Percentiles rank a stretch among this genome's conserved stretches.
phyloP scores from a whole-genome alignment of 208 protist genomes.

The Naegleria lovaniensis region DNA sequence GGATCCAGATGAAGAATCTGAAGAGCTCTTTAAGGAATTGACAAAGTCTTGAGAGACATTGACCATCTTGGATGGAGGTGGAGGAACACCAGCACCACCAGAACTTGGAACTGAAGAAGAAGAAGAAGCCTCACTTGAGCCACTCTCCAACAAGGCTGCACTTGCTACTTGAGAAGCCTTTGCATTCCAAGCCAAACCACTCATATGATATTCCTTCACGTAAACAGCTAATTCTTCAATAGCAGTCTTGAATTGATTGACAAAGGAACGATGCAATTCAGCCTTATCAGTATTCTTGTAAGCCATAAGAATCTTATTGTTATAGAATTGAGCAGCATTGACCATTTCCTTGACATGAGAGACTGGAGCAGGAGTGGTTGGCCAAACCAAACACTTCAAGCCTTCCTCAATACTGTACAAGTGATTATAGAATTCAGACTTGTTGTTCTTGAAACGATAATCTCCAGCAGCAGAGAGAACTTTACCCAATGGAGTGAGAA shows the following conservation, averaged over 20 bases:
- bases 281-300: background rate
- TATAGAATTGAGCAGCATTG: conserved; percentile 27
- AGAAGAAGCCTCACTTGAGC: background rate
- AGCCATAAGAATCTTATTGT: conserved; percentile 12
- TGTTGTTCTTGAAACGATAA: background rate
- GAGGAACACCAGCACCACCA: background rate
- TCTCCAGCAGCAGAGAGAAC: background rate
- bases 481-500: background rate
- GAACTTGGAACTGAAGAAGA: background rate
- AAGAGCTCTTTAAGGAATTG: background rate
- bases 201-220: conserved; percentile 24
- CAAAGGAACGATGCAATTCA: background rate
- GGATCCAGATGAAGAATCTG: background rate
- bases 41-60: background rate
- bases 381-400: background rate
- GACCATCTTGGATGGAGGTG: background rate
- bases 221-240: conserved; percentile 16
- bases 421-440: conserved; percentile 11
- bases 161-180: background rate
- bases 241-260: background rate
- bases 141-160: background rate
- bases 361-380: background rate
- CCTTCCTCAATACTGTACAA: conserved; percentile 13
- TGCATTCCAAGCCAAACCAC: conserved; percentile 26
- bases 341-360: background rate